Percentiles rank a stretch among this genome's conserved stretches.
Conservation (phyloP, 1,139 yeast species). For the Zygotorulaspora mrakii region DNA sequence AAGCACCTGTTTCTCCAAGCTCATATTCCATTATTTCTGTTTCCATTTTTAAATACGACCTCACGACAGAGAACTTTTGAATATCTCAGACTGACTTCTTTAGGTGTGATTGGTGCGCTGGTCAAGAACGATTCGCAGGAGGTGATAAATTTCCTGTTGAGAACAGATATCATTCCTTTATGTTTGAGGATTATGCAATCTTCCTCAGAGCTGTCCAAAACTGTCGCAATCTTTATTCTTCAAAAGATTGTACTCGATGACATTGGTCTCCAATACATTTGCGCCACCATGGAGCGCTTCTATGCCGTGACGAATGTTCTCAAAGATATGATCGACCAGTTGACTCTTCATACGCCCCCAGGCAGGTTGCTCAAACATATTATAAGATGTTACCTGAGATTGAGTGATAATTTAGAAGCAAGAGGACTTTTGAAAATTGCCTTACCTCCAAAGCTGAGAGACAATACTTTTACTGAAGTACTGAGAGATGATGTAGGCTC, state of each 20-base stretch:
- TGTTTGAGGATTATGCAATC: slow-evolving; percentile 94
- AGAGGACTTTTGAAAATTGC: slow-evolving; percentile 80
- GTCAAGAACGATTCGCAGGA: slow-evolving; percentile 96
- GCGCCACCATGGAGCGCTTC: slow-evolving; percentile 92
- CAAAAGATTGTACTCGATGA: slow-evolving; percentile 92
- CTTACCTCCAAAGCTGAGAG: slow-evolving; percentile 66
- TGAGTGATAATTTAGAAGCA: slow-evolving; percentile 88
- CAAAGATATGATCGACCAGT: slow-evolving; percentile 83
- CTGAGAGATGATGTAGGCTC: slow-evolving; percentile 87
- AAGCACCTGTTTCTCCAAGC: slow-evolving; percentile 81
- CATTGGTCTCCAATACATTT: slow-evolving; percentile 83
- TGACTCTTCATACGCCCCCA: slow-evolving; percentile 55
- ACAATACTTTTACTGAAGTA: slow-evolving; percentile 80
- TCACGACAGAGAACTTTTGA: slow-evolving; percentile 92
- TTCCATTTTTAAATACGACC: slow-evolving; percentile 89
- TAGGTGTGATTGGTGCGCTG: slow-evolving; percentile 95
- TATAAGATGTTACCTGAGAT: slow-evolving; percentile 85
- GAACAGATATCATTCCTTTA: slow-evolving; percentile 93
- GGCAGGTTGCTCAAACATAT: slow-evolving; percentile 88
- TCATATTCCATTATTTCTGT: slow-evolving; percentile 84
- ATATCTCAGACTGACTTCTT: slow-evolving; percentile 82
- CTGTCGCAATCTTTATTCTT: slow-evolving; percentile 92
- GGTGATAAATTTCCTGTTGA: slow-evolving; percentile 81
- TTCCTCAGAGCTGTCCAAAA: slow-evolving; percentile 87
- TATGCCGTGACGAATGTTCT: slow-evolving; percentile 90